Evolutionary conservation across 257 asterid genomes (phyloP).

Genomic region (Nemophila menziesii): DNA sequence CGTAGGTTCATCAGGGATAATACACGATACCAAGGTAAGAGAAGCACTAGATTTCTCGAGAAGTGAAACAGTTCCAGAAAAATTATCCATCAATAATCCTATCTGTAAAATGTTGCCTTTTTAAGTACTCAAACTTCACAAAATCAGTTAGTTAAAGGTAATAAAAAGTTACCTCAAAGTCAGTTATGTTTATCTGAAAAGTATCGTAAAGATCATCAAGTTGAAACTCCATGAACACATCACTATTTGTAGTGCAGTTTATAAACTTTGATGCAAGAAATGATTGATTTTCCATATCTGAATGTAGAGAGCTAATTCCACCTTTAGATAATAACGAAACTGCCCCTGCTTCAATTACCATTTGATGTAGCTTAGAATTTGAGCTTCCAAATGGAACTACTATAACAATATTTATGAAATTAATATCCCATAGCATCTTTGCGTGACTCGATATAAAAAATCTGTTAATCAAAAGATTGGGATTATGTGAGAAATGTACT

Average conservation of each 20-base stretch:
- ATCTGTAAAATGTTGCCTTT: conserved; percentile 41
- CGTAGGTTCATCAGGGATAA: conserved; percentile 51
- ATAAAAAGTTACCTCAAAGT: conserved; percentile 50
- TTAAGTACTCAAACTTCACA: conserved; percentile 2
- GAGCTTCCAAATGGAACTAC: conserved; percentile 39
- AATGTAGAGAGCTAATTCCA: conserved; percentile 26
- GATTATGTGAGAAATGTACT: not conserved
- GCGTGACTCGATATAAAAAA: conserved; percentile 54
- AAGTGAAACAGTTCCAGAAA: conserved; percentile 32
- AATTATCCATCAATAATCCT: conserved; percentile 26
- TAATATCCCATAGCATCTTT: conserved; percentile 61
- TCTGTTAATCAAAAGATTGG: conserved; percentile 33
- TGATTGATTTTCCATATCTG: conserved; percentile 23
- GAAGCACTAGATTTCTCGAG: conserved; percentile 50
- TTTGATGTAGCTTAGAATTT: conserved; percentile 28
- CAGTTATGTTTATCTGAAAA: conserved; percentile 44
- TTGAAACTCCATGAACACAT: conserved; percentile 30
- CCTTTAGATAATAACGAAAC: conserved; percentile 45
- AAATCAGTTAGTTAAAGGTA: conserved; percentile 5
- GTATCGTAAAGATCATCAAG: conserved; percentile 57
- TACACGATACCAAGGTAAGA: conserved; percentile 43
- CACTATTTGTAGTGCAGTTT: conserved; percentile 18
- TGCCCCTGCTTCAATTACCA: conserved; percentile 50
- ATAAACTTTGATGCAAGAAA: conserved; percentile 16
- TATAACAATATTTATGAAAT: conserved; percentile 29